Base-by-base conservation (phyloP, 2,329 filamentous ascomycete species). In the Colletotrichum costaricense region DNA sequence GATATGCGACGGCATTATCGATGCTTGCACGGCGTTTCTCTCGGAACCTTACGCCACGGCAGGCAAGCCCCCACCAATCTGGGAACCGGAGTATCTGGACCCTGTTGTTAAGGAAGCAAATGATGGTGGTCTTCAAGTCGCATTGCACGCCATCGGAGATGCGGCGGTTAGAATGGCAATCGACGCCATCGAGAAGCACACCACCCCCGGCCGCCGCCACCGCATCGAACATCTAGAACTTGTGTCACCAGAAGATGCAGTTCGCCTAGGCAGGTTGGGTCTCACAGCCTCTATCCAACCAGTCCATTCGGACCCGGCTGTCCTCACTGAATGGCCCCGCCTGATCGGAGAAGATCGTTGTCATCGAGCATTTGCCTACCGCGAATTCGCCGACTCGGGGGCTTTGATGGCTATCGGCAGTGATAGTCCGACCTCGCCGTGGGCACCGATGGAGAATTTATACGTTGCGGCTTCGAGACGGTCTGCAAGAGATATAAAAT, bases 211-310 rank as follows among this genome's bases (percentile, higher is more conserved):
- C 0, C 85, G 86, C 8, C 86, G 91, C 2, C 91, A 91, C 63
- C 86, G 91, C 19, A 90, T 93, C 75, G 91, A 93, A 80, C 91
- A 93, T 77, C 82, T 93, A 4, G 91, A 93, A 78, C 84, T 93
- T 35, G 84, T 90, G 0, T 85, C 85, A 0, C 83, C 84, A 0
- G 82, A 84, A 69, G 91, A 93, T 76, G 91, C 89, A 1, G 82
- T 78, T 2, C 83, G 90, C 1, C 85, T 93, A 0, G 91, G 90
- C 6, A 77, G 82, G 28, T 81, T 91, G 4, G 89, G 90, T 62
- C 91, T 93, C 80, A 90, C 88, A 1, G 89, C 89, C 0, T 89
- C 87, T 1, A 84, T 91, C 19, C 88, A 91, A 76, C 87, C 89
- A 0, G 89, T 90, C 0, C 89, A 91, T 74, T 84, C 88, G 1